Evolutionary conservation across 306 rosid species (phyloP), one percentile per base, ranked within the genome.

Genomic region (Pyrus betulifolia): DNA sequence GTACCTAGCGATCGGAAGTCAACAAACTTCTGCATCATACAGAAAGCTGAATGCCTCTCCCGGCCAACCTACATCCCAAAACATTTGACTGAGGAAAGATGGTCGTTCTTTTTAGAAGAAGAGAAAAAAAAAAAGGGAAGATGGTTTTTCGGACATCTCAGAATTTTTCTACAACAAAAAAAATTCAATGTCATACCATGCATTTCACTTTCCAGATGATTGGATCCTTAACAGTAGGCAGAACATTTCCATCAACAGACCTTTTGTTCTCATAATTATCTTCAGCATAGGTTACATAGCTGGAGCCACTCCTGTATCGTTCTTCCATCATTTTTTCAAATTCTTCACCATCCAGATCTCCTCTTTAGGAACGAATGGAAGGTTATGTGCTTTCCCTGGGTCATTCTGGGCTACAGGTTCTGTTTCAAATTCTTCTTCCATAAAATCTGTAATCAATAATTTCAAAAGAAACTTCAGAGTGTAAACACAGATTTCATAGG

Each of bases 1-100:
- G 87, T 91, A 72, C 97, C 99, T 67, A 96, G 63, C 46, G 80
- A 63, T 79, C 82, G 79, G 84, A 96, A 77, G 78, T 96, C 96
- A 83, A 84, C 93, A 89, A 80, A 96, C 88, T 92, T 96, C 86
- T 96, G 99, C 98, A 96, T 92, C 65, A 96, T 84, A 87, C 97
- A 96, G 78, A 91, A 82, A 49, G 88, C 88, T 30, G 95, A 88
- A 70, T 82, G 86, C 87, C 90, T 86, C 88, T 96, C 99, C 0
- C 97, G 97, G 76, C 99, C 99, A 84, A 89, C 99, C 99, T 96
- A 82, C 85, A 76, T 64, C 54, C 67, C 69, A 49, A 61, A 27
- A 30, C 11, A 66, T 35, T 75, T 22, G 28, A 62, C 38, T 61
- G 22, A 72, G 73, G 74, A 67, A 74, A 62, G 67, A 61, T 45